These are phyloP conservation scores for Boletellus emodensis DNA, from an alignment of 768 basidiomycete genomes.

Conservation along the genomic window DNA sequence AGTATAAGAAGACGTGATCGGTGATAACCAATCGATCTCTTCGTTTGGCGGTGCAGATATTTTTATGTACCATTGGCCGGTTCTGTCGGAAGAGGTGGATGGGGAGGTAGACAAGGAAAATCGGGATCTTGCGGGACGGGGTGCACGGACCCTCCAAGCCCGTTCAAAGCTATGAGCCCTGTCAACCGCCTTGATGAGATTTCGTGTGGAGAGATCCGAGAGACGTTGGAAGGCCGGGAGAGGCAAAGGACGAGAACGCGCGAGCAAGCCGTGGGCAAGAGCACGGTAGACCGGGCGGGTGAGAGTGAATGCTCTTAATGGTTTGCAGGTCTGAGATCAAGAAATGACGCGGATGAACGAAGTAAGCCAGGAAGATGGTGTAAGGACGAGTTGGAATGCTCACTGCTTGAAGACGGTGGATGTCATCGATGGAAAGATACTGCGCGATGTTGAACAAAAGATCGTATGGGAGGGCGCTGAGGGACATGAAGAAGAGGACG, in stretches of 20 bases:
- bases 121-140: constrained; percentile 41
- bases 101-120: constrained; percentile 27
- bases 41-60: constrained; percentile 63
- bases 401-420: constrained; percentile 59
- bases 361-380: not conserved
- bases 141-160: constrained; percentile 59
- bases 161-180: constrained; percentile 58
- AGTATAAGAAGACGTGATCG: constrained; percentile 71
- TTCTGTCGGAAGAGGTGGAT: constrained; percentile 25
- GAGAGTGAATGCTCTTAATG: constrained; percentile 54
- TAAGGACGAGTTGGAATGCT: constrained; percentile 25
- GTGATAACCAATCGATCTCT: constrained; percentile 73
- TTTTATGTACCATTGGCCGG: constrained; percentile 57
- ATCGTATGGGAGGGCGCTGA: constrained; percentile 60
- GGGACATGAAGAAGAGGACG: constrained; percentile 21
- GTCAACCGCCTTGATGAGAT: constrained; percentile 60
- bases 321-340: constrained; percentile 52
- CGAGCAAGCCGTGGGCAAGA: constrained; percentile 57
- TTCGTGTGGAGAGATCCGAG: constrained; percentile 57
- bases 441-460: constrained; percentile 63
- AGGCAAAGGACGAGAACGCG: constrained; percentile 64
- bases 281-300: constrained; percentile 68
- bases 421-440: constrained; percentile 57
- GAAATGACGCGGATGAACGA: not conserved
- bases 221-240: constrained; percentile 67